These are phyloP conservation scores for Mycena citricolor DNA, from an alignment of 1,284 basidiomycete species.

Conservation along the genomic window DNA sequence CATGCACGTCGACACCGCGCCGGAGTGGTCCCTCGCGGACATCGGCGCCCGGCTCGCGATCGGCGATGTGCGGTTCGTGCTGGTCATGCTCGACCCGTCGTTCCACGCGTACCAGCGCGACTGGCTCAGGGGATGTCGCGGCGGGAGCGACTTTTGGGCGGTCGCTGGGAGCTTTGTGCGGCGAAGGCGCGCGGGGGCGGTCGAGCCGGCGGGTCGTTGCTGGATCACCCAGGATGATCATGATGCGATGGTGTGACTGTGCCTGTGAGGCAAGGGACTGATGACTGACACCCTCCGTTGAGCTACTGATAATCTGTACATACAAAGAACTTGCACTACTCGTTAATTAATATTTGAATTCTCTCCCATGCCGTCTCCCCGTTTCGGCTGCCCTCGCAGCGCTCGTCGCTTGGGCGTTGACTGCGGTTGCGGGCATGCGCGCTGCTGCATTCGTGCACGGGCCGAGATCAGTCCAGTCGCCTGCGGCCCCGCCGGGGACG, in stretches of 20 bases:
- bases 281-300: too few species aligned
- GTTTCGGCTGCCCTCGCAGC: too few species aligned
- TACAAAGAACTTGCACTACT: too few species aligned
- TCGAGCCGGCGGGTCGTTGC: constrained; percentile 8
- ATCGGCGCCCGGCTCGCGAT: constrained; percentile 11
- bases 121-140: constrained; percentile 6
- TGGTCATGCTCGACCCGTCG: constrained; percentile 8
- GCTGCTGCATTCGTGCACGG: constrained; percentile 25
- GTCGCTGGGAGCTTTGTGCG: constrained; percentile 13
- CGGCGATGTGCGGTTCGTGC: constrained; percentile 13
- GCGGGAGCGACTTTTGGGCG: constrained; percentile 15
- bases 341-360: too few species aligned
- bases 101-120: constrained; percentile 4
- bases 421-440: too few species aligned
- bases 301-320: too few species aligned
- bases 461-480: constrained; percentile 30
- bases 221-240: neutral
- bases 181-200: constrained; percentile 7
- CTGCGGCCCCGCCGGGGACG: constrained; percentile 16
- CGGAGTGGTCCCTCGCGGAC: constrained; percentile 17
- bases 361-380: too few species aligned
- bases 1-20: constrained; percentile 11
- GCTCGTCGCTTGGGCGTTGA: too few species aligned
- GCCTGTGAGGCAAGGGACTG: too few species aligned
- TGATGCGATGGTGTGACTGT: too few species aligned